A percentile compares a stretch with the other conserved stretches of the same genome.
Conservation (phyloP, 192 early-diverging fungal genomes). For the Thamnidium elegans region DNA sequence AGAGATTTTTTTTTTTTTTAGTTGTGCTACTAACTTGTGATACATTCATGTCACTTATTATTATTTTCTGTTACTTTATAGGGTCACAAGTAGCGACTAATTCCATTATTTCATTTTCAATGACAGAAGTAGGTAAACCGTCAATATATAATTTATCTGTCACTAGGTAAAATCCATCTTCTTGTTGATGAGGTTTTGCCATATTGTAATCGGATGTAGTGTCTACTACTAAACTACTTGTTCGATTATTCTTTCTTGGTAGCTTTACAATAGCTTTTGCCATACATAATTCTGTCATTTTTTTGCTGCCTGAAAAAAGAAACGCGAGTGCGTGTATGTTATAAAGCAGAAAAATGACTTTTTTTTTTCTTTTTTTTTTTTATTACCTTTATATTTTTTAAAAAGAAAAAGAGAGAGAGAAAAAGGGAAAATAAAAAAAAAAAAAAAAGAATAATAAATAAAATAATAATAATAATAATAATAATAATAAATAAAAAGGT, state of each 20-base stretch:
- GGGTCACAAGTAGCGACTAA: slow-evolving; percentile 25
- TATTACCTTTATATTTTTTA: not conserved
- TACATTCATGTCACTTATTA: too few relatives aligned
- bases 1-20: not conserved
- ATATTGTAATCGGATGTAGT: not conserved
- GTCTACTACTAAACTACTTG: not conserved
- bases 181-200: not conserved
- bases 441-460: not conserved
- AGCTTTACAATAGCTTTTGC: slow-evolving; percentile 19
- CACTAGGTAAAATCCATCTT: slow-evolving; percentile 14
- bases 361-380: slow-evolving; percentile 5
- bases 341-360: too few relatives aligned
- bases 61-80: slow-evolving; percentile 16
- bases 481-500: not conserved
- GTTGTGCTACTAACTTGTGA: too few relatives aligned
- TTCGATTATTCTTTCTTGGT: slow-evolving; percentile 11
- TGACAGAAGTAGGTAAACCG: slow-evolving; percentile 14
- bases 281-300: slow-evolving; percentile 13
- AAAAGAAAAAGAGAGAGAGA: slow-evolving; percentile 3
- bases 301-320: not conserved
- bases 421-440: not conserved
- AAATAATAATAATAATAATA: not conserved
- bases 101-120: slow-evolving; percentile 29
- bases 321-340: too few relatives aligned
- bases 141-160: slow-evolving; percentile 27